Base-by-base conservation (phyloP, 495 filamentous ascomycete species). In the Talaromyces proteolyticus region DNA sequence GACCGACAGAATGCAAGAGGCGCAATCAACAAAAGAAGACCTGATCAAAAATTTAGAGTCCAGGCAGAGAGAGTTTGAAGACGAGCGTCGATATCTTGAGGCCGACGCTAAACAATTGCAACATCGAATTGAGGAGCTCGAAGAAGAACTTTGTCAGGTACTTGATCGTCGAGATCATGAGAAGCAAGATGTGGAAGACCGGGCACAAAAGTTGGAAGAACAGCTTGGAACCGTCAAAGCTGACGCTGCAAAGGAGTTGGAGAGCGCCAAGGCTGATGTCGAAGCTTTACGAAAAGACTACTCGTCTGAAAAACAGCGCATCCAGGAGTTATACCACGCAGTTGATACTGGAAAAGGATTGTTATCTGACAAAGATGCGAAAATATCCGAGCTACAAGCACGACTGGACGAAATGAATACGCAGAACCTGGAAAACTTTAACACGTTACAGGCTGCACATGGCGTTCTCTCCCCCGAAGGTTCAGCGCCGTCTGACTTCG, bases 31-130 rank as follows among this genome's bases (percentile, higher is more conserved):
- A 0, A 99, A 99, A 65, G 82, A 88, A 59, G 93, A 99, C 58
- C 79, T 99, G 1, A 81, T 99, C 62, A 86, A 87, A 37, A 99
- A 99, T 58, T 84, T 99, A 62, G 90, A 96, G 57, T 88, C 91
- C 25, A 79, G 89, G 25, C 88, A 95, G 60, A 81, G 82, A 23
- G 92, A 97, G 59, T 96, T 96, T 58, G 75, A 86, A 39, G 82
- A 82, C 47, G 91, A 97, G 63, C 81, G 92, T 20, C 86, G 82
- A 57, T 84, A 79, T 8, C 73, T 96, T 16, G 87, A 95, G 56
- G 69, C 77, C 16, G 90, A 97, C 64, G 79, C 91, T 45, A 82
- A 81, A 47, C 79, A 80, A 22, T 74, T 88, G 47, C 88, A 86
- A 54, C 71, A 81, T 21, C 86, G 83, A 44, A 73, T 89, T 0